Base-by-base conservation (phyloP, 805 yeast genomes). In the Jamesozyma hellenica region DNA sequence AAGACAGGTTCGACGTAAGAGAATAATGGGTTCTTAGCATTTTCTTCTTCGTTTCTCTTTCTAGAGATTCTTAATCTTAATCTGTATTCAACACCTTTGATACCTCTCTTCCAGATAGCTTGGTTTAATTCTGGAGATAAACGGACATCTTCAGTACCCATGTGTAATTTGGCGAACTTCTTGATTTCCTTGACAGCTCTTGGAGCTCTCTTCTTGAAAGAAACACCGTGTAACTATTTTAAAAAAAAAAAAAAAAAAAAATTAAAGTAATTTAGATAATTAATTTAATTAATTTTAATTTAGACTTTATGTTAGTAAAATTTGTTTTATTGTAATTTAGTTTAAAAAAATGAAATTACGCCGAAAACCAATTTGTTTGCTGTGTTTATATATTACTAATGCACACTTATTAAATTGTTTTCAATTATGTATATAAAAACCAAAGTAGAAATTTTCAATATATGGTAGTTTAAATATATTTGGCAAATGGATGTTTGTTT, bases 191-290 rank as follows among this genome's bases (percentile, higher is more conserved):
- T 92, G 75, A 90, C 92, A 64, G 99, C 98, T 70, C 76, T 85
- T 75, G 99, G 99, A 66, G 99, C 99, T 78, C 96, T 87, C 83
- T 83, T 84, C 81, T 92, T 92, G 95, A 90, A 92, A 74, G 86
- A 83, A 61, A 82, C 88, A 78, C 97, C 97, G 75, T 85, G 95
- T 70, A 87, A 83, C 94, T 82, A 29, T 19, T 64, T 34, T 56
- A 38, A 31, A 30, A 35, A 35, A 27, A 29, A 32, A 28, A 25
- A 31, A n/a, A 31, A 26, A 32, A n/a, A 10, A 16, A 13, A 27
- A 11, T 15, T 17, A n/a, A 8, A n/a, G 8, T 8, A 14, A 4
- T 18, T 19, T 32, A 10, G 15, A n/a, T 21, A 27, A 27, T 27
- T 27, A 11, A 27, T 27, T 27, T n/a, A 27, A 12, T 25, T 25